A percentile compares a stretch with the other conserved stretches of the same genome.
These are phyloP conservation scores for Pleurotus salmoneostramineus DNA, from an alignment of 768 basidiomycete genomes.

Conservation along the genomic window DNA sequence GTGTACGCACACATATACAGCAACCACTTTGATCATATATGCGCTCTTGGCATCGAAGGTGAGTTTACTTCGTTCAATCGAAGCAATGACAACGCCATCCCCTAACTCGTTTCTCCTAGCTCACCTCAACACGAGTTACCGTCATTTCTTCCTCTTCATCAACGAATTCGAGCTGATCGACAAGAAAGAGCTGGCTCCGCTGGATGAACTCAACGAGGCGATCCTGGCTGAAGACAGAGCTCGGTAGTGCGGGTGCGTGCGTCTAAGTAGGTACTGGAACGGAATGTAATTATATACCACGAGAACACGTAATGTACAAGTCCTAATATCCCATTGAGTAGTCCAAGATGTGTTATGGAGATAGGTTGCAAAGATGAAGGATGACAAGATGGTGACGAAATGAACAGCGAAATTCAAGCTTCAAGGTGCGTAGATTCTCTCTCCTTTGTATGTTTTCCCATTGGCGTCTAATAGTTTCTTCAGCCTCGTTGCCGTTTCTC, in stretches of 20 bases:
- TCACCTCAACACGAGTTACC: conserved; percentile 96
- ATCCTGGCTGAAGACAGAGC: conserved; percentile 59
- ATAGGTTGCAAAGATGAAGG: neutral
- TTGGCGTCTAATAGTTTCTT: conserved; percentile 55
- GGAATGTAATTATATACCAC: conserved; percentile 6
- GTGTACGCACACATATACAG: conserved; percentile 99
- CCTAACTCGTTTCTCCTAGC: conserved; percentile 41
- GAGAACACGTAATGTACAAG: neutral
- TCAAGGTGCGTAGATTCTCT: conserved; percentile 12
- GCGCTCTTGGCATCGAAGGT: conserved; percentile 98
- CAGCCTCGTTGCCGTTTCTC: conserved; percentile 56
- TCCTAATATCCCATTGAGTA: neutral
- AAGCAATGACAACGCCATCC: neutral
- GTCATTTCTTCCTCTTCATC: conserved; percentile 96
- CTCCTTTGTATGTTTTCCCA: conserved; percentile 44
- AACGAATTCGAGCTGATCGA: conserved; percentile 97
- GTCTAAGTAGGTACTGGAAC: neutral
- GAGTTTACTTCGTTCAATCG: conserved; percentile 12
- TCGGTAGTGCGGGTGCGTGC: conserved; percentile 23
- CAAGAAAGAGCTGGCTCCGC: conserved; percentile 90
- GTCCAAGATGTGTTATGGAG: neutral
- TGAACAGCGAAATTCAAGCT: too few relatives aligned
- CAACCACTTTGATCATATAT: conserved; percentile 98
- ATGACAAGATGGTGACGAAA: too few relatives aligned
- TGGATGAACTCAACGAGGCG: conserved; percentile 93